Evolutionary conservation across 202 grass and related monocot genomes (phyloP), one percentile per base, ranked within the genome.

Genomic region (Saccharum hybrid): DNA sequence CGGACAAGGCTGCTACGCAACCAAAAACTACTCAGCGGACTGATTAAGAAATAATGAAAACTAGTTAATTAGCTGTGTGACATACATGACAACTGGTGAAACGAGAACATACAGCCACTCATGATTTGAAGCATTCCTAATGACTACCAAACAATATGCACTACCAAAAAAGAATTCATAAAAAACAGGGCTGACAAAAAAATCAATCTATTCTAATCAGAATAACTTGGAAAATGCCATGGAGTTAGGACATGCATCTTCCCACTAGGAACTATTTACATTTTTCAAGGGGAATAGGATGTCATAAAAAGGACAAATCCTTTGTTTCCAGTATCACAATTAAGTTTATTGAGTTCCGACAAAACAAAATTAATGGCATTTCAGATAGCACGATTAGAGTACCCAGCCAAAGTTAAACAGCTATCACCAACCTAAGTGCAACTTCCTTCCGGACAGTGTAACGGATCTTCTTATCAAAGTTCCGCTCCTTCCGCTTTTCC

Each of bases 381-480:
- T 75, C 30, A 62, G 56, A 68, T n/a, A 86, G 40, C 43, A 76
- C 2, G 10, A 31, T 34, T 37, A 18, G 22, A 81, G 46, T 60
- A 23, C 9, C 22, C 28, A 87, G 46, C 10, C 52, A 28, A 41
- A 8, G 40, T 42, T 68, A 39, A 79, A 7, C 54, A 71, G 45
- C 48, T 10, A 28, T 63, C n/a, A 76, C 84, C 81, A 87, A 98
- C 96, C 96, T 98, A 49, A 96, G 87, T 0, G 96, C 96, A 46
- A 98, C 96, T 76, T 98, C 96, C 84, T 98, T 98, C 43, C 96
- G 79, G 33, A 98, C 96, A 56, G 78, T 89, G 75, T 98, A 98
- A 67, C 96, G 85, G 63, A 98, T 98, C 83, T 98, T 98, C 88
- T 98, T 98, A 81, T 98, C 96, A 73, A 98, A 98, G 49, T 96